Conservation (phyloP, 23 red algal genomes). For the Gracilaria domingensis region DNA sequence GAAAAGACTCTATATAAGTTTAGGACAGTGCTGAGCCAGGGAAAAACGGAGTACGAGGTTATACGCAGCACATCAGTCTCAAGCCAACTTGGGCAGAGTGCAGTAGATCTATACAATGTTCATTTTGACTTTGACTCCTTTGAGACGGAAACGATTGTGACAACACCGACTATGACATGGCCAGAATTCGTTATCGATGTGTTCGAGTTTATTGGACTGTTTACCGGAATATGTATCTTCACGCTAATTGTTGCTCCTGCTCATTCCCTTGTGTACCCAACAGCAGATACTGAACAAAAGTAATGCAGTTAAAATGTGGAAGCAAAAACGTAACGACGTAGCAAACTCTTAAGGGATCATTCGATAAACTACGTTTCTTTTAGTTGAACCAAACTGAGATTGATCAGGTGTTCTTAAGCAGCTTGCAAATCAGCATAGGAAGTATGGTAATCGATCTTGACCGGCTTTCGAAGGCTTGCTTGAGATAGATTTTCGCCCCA, state of each 20-base stretch:
- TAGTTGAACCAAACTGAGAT: background rate
- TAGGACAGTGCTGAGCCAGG: slow-evolving; percentile 24
- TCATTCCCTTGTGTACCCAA: slow-evolving; percentile 55
- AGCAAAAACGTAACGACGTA: background rate
- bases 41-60: slow-evolving; percentile 42
- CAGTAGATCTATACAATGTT: slow-evolving; percentile 39
- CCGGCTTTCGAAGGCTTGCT: background rate
- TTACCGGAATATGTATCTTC: slow-evolving; percentile 84
- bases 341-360: background rate
- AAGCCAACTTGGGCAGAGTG: background rate
- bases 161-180: slow-evolving; percentile 69
- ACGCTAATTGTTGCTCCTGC: slow-evolving; percentile 78
- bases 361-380: background rate
- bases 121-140: slow-evolving; percentile 61
- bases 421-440: background rate
- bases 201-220: slow-evolving; percentile 82
- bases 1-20: slow-evolving; percentile 11
- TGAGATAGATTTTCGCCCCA: no score
- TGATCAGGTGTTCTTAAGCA: background rate
- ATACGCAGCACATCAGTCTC: background rate
- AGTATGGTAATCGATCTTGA: background rate
- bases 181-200: slow-evolving; percentile 78
- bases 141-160: slow-evolving; percentile 36
- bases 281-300: background rate
- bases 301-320: background rate